Base-by-base conservation (phyloP, 2,329 filamentous ascomycete species). In the Dactylellina haptotyla region DNA sequence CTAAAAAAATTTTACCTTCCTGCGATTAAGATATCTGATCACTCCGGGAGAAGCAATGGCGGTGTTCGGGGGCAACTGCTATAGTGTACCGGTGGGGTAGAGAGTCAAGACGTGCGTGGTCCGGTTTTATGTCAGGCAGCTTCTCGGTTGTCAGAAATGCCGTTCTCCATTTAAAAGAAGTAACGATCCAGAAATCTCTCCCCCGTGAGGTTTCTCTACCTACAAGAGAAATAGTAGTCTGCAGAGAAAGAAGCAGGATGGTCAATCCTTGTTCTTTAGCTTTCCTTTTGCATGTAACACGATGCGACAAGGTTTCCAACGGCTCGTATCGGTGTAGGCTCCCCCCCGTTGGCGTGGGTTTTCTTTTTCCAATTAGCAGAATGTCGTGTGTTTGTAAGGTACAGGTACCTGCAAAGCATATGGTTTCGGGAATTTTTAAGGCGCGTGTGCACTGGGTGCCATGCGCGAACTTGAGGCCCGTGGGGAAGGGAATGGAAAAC, bases 261-360 rank as follows among this genome's bases (percentile, higher is more conserved):
- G 61, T 39, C 45, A 39, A 73, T 66, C 69, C 69, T 73, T 73
- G 69, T 66, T 73, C 46, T 54, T 20, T 66, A 61, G 54, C 45
- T 71, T 50, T 59, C 54, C 67, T 54, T 65, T 59, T 61, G 61
- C 61, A 73, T 73, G 69, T 73, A 73, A 66, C 69, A 73, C 69
- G 69, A 66, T 73, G 69, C 46, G 69, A 73, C 69, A 73, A 62
- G 69, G 69, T 48, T 66, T 30, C 20, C 45, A 61, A 64, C 69
- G 69, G 69, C 51, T 73, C 69, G 69, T 73, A 73, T 73, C 69
- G 69, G 69, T 59, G 37, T 73, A 54, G 53, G 51, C 61, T 57
- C 59, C 69, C 53, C 51, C 41, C 66, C 32, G 53, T 54, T 61
- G 59, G 39, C 39, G 26, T 45, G 14, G 37, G 6, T 59, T 62